phyloP scores from a whole-genome alignment of 441 rosid genomes.

The Pelargonium australe region DNA sequence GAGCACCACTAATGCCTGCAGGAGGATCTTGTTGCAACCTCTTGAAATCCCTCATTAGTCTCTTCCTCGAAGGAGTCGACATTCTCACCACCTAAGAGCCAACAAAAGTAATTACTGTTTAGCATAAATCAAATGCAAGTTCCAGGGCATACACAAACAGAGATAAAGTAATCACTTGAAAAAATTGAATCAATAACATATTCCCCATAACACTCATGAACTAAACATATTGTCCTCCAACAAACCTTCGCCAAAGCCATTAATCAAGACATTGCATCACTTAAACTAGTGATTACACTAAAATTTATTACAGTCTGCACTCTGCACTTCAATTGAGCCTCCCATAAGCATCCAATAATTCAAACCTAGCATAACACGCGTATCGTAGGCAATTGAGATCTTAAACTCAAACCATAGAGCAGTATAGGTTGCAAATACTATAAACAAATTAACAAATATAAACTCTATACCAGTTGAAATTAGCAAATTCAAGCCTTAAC shows the following conservation, averaged over 20 bases:
- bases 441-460: not conserved
- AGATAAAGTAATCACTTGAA: not conserved
- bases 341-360: not conserved
- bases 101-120: not conserved
- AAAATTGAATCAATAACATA: not conserved
- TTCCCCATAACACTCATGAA: not conserved
- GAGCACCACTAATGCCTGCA: constrained; percentile 59
- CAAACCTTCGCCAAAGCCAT: not conserved
- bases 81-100: constrained; percentile 21
- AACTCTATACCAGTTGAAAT: not conserved
- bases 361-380: not conserved
- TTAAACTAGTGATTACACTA: not conserved
- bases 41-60: constrained; percentile 74
- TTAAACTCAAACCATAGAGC: not conserved
- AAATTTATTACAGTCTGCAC: too few species aligned
- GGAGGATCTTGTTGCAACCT: constrained; percentile 70
- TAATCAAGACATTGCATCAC: not conserved
- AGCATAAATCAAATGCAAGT: not conserved
- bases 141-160: constrained; percentile 2
- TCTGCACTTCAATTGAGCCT: too few species aligned
- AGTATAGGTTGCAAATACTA: not conserved
- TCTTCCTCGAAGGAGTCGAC: constrained; percentile 61
- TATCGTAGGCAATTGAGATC: not conserved
- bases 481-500: too few species aligned
- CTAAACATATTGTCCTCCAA: not conserved